Base-by-base conservation (phyloP, 2,329 filamentous ascomycete species). In the Xylariales sp. region DNA sequence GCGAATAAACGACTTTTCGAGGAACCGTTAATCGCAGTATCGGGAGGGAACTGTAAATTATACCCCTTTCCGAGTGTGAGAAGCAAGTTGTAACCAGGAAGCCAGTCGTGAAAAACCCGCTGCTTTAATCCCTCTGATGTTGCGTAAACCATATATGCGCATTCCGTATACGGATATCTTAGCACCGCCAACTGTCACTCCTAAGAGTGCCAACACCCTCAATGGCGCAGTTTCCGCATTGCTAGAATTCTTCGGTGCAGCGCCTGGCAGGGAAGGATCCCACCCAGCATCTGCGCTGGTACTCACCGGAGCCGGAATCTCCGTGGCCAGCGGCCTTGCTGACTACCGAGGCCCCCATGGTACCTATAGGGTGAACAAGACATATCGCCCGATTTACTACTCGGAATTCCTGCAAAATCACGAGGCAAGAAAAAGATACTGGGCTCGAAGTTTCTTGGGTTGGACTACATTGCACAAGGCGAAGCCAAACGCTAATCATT, bases 391-490 rank as follows among this genome's bases (percentile, higher is more conserved):
- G 21, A 94, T 95, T 48, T 98, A 95, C 66, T 90, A 86, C 61
- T 81, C 88, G 60, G 93, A 98, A 59, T 98, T 97, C 55, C 63
- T 88, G 29, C 67, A 74, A 32, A 85, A 70, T 47, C 91, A 97
- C 62, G 87, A 90, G 59, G 81, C 86, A 11, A 73, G 93, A 47
- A 93, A 96, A 62, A 72, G 93, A 44, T 98, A 98, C 60, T 98
- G 93, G 93, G 91, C 93, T 1, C 71, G 93, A 33, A 95, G 87
- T 56, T 98, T 95, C 60, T 67, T 98, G 15, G 93, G 93, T 25
- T 97, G 90, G 90, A 82, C 87, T 4, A 88, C 79, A 30, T 67
- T 97, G 48, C 69, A 85, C 54, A 83, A 79, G 44, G 87, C 88
- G n/a, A 69, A 67, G 41, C 90, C 91, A 11, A 97, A 97, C 55